phyloP scores from a whole-genome alignment of 2,329 filamentous ascomycete species.

The Curvularia sp. region DNA sequence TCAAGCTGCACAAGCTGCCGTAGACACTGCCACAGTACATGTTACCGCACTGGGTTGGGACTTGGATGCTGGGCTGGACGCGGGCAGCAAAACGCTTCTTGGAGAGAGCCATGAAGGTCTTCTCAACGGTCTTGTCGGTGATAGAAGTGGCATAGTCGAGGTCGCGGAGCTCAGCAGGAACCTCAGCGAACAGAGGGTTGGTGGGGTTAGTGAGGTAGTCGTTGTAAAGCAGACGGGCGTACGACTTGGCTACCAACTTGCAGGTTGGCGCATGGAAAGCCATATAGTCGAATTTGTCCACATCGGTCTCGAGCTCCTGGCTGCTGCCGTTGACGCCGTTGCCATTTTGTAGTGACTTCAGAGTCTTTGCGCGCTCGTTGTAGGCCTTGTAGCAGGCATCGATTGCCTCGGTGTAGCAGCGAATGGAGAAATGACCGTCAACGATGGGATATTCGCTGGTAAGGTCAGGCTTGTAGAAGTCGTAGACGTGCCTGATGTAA shows the following conservation, averaged over 20 bases:
- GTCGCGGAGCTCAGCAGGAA: slow-evolving; percentile 57
- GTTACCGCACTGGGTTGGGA: slow-evolving; percentile 62
- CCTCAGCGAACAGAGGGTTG: slow-evolving; percentile 58
- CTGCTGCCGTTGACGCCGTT: slow-evolving; percentile 46
- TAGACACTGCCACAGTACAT: slow-evolving; percentile 64
- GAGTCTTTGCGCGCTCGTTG: slow-evolving; percentile 57
- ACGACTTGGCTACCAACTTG: slow-evolving; percentile 63
- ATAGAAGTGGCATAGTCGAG: slow-evolving; percentile 56
- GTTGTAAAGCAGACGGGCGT: slow-evolving; percentile 61
- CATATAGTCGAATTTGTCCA: slow-evolving; percentile 63
- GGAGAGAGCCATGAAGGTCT: slow-evolving; percentile 59
- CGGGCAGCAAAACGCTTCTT: slow-evolving; percentile 60
- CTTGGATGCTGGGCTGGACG: slow-evolving; percentile 58
- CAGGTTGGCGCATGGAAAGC: slow-evolving; percentile 62
- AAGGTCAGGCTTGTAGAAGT: slow-evolving; percentile 63
- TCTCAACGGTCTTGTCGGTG: slow-evolving; percentile 61
- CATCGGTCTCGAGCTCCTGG: slow-evolving; percentile 52
- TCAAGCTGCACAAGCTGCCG: slow-evolving; percentile 56
- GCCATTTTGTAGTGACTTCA: slow-evolving; percentile 55
- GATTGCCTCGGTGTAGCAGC: slow-evolving; percentile 61
- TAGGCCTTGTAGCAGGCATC: slow-evolving; percentile 63
- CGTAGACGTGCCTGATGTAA: slow-evolving; percentile 61
- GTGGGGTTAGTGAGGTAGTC: slow-evolving; percentile 57
- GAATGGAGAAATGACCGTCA: slow-evolving; percentile 60
- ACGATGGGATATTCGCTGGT: slow-evolving; percentile 62